These are phyloP conservation scores for Alloteropsis angusta DNA, from an alignment of 202 grass and related monocot genomes.

Conservation along the genomic window DNA sequence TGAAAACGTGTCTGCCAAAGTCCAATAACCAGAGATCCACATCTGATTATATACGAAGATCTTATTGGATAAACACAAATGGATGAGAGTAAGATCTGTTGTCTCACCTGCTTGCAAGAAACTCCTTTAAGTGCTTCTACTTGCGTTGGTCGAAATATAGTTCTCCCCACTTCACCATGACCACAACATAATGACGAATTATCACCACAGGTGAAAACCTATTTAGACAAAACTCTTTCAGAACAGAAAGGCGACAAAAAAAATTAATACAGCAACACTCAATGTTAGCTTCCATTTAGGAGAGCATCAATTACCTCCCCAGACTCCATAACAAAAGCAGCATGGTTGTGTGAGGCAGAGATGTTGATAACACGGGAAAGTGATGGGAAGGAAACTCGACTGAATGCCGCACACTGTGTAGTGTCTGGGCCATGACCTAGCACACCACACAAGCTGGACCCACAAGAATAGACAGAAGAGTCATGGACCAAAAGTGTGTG, in stretches of 20 bases:
- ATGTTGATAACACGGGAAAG: slow-evolving; percentile 73
- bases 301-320: slow-evolving; percentile 67
- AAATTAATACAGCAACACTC: background rate
- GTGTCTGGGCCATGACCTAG: slow-evolving; percentile 97
- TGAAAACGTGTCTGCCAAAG: background rate
- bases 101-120: slow-evolving; percentile 74
- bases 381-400: slow-evolving; percentile 66
- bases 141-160: slow-evolving; percentile 82
- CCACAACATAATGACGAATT: slow-evolving; percentile 98
- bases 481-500: slow-evolving; percentile 91
- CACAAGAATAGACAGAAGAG: slow-evolving; percentile 90
- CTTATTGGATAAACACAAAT: background rate
- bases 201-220: slow-evolving; percentile 98
- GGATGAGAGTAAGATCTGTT: background rate
- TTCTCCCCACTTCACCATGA: slow-evolving; percentile 74
- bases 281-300: background rate
- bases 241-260: background rate
- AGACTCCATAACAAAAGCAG: slow-evolving; percentile 77
- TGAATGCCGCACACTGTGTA: slow-evolving; percentile 79
- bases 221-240: slow-evolving; percentile 23
- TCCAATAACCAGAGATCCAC: too few relatives aligned
- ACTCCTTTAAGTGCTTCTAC: slow-evolving; percentile 64
- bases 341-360: slow-evolving; percentile 87
- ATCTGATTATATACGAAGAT: background rate
- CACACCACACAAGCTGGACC: slow-evolving; percentile 94